A percentile compares a stretch with the other conserved stretches of the same genome.
These are phyloP conservation scores for Barnettozyma californica DNA, from an alignment of 805 yeast species.

Conservation along the genomic window DNA sequence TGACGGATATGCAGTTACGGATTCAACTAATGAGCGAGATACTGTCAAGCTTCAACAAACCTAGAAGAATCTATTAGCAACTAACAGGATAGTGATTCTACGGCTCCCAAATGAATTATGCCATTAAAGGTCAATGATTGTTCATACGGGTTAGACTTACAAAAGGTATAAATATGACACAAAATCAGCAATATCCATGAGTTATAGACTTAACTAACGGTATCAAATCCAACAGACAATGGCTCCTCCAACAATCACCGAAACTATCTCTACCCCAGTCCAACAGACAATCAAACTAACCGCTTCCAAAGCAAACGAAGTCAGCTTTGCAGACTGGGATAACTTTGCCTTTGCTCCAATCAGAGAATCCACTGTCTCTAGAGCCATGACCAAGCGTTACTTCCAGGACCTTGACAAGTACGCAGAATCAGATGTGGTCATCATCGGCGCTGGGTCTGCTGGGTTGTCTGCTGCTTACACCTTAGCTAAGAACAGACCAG, in stretches of 20 bases:
- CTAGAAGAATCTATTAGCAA: too few species aligned
- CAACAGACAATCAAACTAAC: not conserved
- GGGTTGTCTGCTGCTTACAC: not conserved
- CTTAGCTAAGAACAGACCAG: not conserved
- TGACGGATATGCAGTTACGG: not conserved
- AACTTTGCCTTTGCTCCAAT: slow-evolving; percentile 64
- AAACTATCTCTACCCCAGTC: not conserved
- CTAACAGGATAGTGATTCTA: not conserved
- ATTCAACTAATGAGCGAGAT: not conserved
- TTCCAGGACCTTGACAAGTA: slow-evolving; percentile 37
- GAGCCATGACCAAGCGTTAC: slow-evolving; percentile 76
- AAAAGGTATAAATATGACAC: not conserved
- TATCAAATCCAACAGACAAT: not conserved
- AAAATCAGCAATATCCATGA: not conserved
- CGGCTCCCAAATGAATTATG: not conserved
- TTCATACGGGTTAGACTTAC: not conserved
- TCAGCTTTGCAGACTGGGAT: slow-evolving; percentile 48
- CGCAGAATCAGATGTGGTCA: not conserved
- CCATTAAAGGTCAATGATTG: not conserved
- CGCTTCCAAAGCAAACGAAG: not conserved
- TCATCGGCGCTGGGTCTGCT: not conserved
- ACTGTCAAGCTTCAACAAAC: not conserved
- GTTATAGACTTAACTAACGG: not conserved
- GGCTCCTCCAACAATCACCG: not conserved
- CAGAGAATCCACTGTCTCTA: slow-evolving; percentile 71